Conservation (phyloP, 805 yeast species). For the Candida dajiaensis region DNA sequence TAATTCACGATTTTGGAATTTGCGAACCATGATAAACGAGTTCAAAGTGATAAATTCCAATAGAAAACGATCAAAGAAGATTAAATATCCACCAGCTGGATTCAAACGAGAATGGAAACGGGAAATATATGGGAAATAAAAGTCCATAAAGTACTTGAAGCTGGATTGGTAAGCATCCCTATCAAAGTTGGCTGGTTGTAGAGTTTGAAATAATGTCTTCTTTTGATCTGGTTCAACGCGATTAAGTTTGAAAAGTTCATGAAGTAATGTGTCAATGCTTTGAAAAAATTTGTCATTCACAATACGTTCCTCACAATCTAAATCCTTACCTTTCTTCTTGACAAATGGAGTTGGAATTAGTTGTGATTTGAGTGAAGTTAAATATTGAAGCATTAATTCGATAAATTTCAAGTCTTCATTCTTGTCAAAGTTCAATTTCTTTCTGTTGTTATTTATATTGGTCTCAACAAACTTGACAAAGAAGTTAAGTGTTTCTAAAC, state of each 20-base stretch:
- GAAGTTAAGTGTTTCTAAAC: conserved; percentile 7
- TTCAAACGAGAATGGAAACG: not conserved
- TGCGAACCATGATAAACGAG: conserved; percentile 7
- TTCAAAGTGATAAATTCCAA: conserved; percentile 11
- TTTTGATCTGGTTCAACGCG: not conserved
- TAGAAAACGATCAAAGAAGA: conserved; percentile 13
- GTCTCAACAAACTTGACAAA: conserved; percentile 17
- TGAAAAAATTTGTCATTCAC: not conserved
- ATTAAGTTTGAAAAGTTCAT: not conserved
- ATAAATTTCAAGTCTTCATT: conserved; percentile 16
- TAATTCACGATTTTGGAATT: not conserved
- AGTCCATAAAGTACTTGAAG: not conserved
- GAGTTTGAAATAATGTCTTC: not conserved
- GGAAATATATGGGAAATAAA: not conserved
- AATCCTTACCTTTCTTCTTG: not conserved
- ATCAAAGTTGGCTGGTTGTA: not conserved
- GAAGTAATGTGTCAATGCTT: not conserved
- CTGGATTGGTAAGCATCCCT: not conserved
- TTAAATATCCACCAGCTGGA: not conserved
- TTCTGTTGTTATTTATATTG: conserved; percentile 21
- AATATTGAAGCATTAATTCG: conserved; percentile 4
- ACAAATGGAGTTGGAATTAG: not conserved
- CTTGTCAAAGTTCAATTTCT: conserved; percentile 21
- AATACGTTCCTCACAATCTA: not conserved
- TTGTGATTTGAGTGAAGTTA: not conserved